Percentiles rank a stretch among this genome's conserved stretches.
phyloP scores from a whole-genome alignment of 2,329 filamentous ascomycete species.

The Alternaria sp. region DNA sequence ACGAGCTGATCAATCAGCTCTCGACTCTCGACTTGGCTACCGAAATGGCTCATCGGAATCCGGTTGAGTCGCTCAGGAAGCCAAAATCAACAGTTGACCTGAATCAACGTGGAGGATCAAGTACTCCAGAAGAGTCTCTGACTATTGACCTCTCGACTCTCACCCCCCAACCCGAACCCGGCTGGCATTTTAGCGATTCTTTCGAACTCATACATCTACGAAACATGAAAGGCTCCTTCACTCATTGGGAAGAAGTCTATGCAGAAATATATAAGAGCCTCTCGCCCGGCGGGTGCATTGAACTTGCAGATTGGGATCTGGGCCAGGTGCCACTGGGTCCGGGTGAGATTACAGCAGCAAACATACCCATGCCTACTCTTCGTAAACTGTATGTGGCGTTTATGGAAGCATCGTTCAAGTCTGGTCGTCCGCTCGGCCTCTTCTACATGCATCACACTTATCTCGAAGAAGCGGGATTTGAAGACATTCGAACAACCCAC shows the following conservation, averaged over 20 bases:
- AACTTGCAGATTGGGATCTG: constrained; percentile 55
- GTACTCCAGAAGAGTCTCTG: constrained; percentile 31
- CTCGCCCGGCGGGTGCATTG: constrained; percentile 57
- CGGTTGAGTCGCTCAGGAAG: constrained; percentile 25
- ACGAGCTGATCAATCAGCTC: constrained; percentile 35
- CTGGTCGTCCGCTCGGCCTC: constrained; percentile 53
- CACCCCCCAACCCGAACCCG: constrained; percentile 33
- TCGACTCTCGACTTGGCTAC: constrained; percentile 37
- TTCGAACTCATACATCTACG: constrained; percentile 62
- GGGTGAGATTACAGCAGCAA: not conserved
- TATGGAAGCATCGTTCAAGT: constrained; percentile 51
- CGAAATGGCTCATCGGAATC: constrained; percentile 31
- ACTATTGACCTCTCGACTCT: constrained; percentile 36
- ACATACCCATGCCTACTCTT: constrained; percentile 34
- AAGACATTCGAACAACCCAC: constrained; percentile 52
- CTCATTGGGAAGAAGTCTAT: constrained; percentile 58
- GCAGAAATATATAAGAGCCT: constrained; percentile 57
- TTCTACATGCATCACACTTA: constrained; percentile 54
- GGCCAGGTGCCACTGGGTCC: constrained; percentile 29
- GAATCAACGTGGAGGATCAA: constrained; percentile 10
- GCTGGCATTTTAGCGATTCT: constrained; percentile 59
- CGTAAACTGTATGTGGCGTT: constrained; percentile 39
- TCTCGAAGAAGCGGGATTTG: constrained; percentile 57
- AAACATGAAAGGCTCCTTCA: constrained; percentile 58
- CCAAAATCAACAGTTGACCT: constrained; percentile 10